These are phyloP conservation scores for Trifolium fragiferum DNA, from an alignment of 306 rosid genomes.

Conservation along the genomic window DNA sequence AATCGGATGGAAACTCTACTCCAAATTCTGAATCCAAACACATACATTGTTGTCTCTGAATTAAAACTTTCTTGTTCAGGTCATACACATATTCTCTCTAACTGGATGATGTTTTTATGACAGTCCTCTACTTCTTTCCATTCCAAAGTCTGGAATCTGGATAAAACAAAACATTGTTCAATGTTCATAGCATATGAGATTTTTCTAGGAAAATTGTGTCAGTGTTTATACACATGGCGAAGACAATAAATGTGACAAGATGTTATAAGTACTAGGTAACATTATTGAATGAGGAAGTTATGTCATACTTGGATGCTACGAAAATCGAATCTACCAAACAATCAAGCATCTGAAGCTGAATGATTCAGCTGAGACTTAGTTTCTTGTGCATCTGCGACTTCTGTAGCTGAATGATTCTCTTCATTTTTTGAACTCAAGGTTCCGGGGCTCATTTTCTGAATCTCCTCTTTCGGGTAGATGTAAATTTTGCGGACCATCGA, in stretches of 20 bases:
- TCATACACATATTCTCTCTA: conserved; percentile 45
- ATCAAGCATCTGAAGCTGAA: conserved; percentile 46
- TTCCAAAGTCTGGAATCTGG: conserved; percentile 38
- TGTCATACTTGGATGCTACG: conserved; percentile 50
- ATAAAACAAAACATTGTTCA: conserved; percentile 17
- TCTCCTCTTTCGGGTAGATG: conserved; percentile 90
- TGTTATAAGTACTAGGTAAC: background rate
- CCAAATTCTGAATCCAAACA: conserved; percentile 49
- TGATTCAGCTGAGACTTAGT: conserved; percentile 50
- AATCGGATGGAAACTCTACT: conserved; percentile 52
- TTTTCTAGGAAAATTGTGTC: conserved; percentile 28
- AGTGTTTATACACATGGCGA: conserved; percentile 7
- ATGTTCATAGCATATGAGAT: background rate
- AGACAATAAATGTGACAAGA: background rate
- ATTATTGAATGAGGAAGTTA: background rate
- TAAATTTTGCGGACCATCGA: conserved; percentile 90
- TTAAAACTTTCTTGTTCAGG: conserved; percentile 47
- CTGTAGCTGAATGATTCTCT: conserved; percentile 56
- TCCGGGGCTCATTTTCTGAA: conserved; percentile 88
- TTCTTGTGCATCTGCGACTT: conserved; percentile 61
- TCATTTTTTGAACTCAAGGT: conserved; percentile 65
- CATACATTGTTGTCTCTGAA: conserved; percentile 39
- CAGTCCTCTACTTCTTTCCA: conserved; percentile 41
- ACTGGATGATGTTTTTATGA: conserved; percentile 48
- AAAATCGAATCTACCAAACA: conserved; percentile 42